These are phyloP conservation scores for Cytospora piceicola DNA, from an alignment of 2,329 filamentous ascomycete species.

Conservation along the genomic window DNA sequence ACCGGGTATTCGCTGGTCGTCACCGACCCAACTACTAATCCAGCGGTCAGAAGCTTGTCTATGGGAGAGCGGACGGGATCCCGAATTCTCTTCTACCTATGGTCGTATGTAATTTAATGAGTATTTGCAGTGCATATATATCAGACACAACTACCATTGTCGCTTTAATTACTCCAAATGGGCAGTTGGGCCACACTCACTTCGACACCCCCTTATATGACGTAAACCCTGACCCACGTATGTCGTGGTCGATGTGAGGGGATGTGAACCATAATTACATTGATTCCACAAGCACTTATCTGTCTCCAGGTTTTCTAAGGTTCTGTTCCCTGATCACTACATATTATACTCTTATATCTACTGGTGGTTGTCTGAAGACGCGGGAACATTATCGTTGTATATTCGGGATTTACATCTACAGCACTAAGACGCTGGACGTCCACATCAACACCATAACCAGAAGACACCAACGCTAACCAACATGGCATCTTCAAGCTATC, in stretches of 20 bases:
- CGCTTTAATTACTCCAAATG: neutral
- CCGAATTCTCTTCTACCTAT: too few species aligned
- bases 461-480: neutral
- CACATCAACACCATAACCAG: too few species aligned
- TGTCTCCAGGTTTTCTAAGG: neutral
- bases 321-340: neutral
- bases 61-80: neutral
- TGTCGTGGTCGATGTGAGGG: slow-evolving; percentile 1
- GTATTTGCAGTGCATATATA: neutral
- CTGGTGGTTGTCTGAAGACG: neutral
- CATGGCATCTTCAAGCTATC: slow-evolving; percentile 48
- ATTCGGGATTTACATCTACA: too few species aligned
- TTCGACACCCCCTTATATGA: slow-evolving; percentile 15
- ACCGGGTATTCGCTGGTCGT: too few species aligned
- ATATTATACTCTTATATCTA: neutral
- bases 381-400: neutral
- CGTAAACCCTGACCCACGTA: slow-evolving; percentile 28
- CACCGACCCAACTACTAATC: too few species aligned
- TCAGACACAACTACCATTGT: neutral
- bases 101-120: neutral
- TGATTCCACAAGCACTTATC: neutral
- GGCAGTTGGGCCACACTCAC: neutral
- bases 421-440: too few species aligned
- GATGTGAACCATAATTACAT: neutral
- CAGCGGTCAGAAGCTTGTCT: neutral